Conservation (phyloP, 345 rosid genomes). For the Arabidopsis arenosa region DNA sequence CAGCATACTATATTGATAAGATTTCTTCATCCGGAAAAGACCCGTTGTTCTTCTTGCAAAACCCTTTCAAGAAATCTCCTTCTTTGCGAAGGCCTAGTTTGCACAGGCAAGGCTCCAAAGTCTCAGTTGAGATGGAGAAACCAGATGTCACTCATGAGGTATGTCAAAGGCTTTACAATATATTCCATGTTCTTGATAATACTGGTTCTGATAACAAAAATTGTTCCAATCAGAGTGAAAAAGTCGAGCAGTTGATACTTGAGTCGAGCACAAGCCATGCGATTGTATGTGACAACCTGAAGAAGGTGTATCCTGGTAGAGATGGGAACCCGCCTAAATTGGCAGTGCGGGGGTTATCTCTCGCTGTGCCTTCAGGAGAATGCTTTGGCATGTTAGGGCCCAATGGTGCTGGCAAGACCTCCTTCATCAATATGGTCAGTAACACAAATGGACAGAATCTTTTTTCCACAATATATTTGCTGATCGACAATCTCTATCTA, state of each 20-base stretch:
- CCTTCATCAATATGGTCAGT: constrained; percentile 92
- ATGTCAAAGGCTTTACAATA: constrained; percentile 20
- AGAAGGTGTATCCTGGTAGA: constrained; percentile 84
- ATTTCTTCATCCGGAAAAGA: constrained; percentile 61
- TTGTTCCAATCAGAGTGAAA: constrained; percentile 60
- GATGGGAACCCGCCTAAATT: constrained; percentile 89
- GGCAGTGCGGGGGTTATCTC: constrained; percentile 91
- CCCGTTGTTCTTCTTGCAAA: constrained; percentile 60
- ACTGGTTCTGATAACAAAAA: not conserved
- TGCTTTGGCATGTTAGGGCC: constrained; percentile 99
- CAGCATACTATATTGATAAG: constrained; percentile 76
- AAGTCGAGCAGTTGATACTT: constrained; percentile 71
- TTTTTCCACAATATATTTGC: not conserved
- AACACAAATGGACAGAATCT: constrained; percentile 5
- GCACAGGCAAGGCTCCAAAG: constrained; percentile 73
- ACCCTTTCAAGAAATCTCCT: constrained; percentile 51
- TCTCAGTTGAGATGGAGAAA: constrained; percentile 75
- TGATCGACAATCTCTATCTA: not conserved
- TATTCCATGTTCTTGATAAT: constrained; percentile 13
- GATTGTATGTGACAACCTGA: constrained; percentile 69
- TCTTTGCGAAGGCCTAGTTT: constrained; percentile 61
- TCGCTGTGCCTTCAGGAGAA: constrained; percentile 87
- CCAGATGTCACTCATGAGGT: constrained; percentile 92
- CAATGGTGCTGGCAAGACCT: constrained; percentile 97
- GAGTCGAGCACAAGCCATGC: constrained; percentile 61